phyloP scores from a whole-genome alignment of 306 rosid species.

The Vigna mungo region DNA sequence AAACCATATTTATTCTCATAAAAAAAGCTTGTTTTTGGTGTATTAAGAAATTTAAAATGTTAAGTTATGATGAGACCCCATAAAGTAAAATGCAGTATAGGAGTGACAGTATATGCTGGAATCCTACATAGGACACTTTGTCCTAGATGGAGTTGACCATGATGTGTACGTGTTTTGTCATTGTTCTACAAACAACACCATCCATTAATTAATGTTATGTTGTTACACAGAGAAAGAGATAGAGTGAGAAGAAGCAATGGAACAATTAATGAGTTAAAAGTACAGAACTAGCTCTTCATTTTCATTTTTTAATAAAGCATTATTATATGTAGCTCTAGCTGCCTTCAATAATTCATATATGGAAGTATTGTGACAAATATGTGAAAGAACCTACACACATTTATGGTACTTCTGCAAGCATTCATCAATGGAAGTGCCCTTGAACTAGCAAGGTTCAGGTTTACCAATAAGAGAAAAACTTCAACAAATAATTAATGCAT shows the following conservation, averaged over 20 bases:
- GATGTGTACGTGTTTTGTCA: conserved; percentile 29
- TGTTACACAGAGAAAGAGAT: not conserved
- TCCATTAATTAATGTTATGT: not conserved
- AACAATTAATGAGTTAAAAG: conserved; percentile 9
- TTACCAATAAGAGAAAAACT: conserved; percentile 18
- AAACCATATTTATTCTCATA: too few relatives aligned
- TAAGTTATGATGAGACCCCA: too few relatives aligned
- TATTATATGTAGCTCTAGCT: not conserved
- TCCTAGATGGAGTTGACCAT: conserved; percentile 43
- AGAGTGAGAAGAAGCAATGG: not conserved
- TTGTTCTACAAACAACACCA: conserved; percentile 8
- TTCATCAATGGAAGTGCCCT: conserved; percentile 31
- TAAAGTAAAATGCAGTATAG: not conserved
- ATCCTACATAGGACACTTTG: conserved; percentile 29
- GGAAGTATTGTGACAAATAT: conserved; percentile 39
- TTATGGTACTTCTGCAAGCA: conserved; percentile 38
- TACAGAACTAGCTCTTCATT: not conserved
- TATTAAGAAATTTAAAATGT: too few relatives aligned
- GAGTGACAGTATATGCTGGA: not conserved
- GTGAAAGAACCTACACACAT: conserved; percentile 25
- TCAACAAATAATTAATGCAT: conserved; percentile 34
- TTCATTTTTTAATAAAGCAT: too few relatives aligned
- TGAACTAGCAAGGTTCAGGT: conserved; percentile 46
- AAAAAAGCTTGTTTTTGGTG: too few relatives aligned
- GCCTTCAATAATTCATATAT: conserved; percentile 1